Conservation (phyloP, 345 rosid genomes). For the Mallotus nudiflorus region DNA sequence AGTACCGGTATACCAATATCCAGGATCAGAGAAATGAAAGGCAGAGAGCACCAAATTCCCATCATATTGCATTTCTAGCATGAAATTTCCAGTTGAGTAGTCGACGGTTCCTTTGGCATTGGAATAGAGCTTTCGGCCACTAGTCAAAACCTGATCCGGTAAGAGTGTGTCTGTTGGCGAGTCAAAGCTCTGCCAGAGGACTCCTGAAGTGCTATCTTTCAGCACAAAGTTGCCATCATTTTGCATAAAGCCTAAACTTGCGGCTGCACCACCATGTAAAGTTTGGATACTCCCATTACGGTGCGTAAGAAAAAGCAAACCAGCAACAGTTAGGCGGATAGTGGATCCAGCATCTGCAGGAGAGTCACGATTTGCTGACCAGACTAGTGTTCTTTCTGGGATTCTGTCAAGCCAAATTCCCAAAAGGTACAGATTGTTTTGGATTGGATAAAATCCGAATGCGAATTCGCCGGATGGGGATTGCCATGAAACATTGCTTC, state of each 20-base stretch:
- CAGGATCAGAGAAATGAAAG: constrained; percentile 29
- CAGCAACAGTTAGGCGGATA: constrained; percentile 11
- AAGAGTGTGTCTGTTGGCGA: constrained; percentile 28
- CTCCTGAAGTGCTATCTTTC: background rate
- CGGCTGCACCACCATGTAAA: constrained; percentile 11
- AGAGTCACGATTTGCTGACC: constrained; percentile 26
- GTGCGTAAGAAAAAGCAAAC: constrained; percentile 26
- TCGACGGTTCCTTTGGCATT: constrained; percentile 8
- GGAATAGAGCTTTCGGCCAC: constrained; percentile 6
- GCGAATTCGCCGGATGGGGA: constrained; percentile 32
- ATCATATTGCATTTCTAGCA: constrained; percentile 30
- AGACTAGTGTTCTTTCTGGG: constrained; percentile 19
- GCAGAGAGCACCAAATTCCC: constrained; percentile 33
- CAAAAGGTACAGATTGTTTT: constrained; percentile 19
- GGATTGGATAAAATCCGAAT: constrained; percentile 22
- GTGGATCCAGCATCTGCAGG: constrained; percentile 29
- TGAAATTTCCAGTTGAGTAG: constrained; percentile 25
- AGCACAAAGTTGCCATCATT: constrained; percentile 33
- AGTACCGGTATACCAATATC: constrained; percentile 19
- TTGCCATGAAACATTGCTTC: constrained; percentile 24
- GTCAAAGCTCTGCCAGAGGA: constrained; percentile 24
- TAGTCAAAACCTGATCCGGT: constrained; percentile 5
- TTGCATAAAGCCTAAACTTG: constrained; percentile 25
- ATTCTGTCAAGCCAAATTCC: constrained; percentile 30
- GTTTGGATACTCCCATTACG: constrained; percentile 1